Percentiles rank a stretch among this genome's conserved stretches.
phyloP scores from a whole-genome alignment of 495 filamentous ascomycete species.

The Neurospora intermedia region DNA sequence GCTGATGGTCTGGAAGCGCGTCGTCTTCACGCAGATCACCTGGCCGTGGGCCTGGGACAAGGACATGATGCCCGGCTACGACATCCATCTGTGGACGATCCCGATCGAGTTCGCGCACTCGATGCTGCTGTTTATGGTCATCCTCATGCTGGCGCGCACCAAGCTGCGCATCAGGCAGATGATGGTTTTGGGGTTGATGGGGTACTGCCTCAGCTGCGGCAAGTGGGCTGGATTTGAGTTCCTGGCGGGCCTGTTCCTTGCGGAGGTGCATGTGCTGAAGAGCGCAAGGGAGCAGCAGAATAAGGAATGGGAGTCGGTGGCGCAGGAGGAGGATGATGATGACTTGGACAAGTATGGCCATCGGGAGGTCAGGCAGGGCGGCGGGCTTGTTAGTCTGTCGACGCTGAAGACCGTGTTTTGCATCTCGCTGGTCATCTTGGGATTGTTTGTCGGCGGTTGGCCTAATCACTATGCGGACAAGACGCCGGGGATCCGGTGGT shows the following conservation, averaged over 20 bases:
- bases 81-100: conserved; percentile 57
- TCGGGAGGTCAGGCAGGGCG: background rate
- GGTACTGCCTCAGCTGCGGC: conserved; percentile 47
- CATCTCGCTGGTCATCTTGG: conserved; percentile 22
- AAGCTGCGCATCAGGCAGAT: conserved; percentile 34
- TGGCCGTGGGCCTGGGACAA: conserved; percentile 46
- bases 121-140: conserved; percentile 49
- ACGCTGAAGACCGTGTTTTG: conserved; percentile 10
- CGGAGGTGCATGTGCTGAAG: conserved; percentile 40
- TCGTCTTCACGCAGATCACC: conserved; percentile 35
- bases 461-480: conserved; percentile 28
- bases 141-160: conserved; percentile 44
- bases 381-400: background rate
- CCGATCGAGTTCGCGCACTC: conserved; percentile 56
- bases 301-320: conserved; percentile 11
- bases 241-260: conserved; percentile 47
- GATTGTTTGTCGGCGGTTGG: conserved; percentile 35
- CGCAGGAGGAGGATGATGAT: conserved; percentile 2
- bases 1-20: conserved; percentile 38
- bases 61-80: conserved; percentile 44
- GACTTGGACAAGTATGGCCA: background rate
- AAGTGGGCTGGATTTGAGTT: conserved; percentile 53
- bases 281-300: conserved; percentile 3
- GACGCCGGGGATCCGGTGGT: conserved; percentile 25
- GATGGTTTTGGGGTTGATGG: conserved; percentile 33